These are phyloP conservation scores for Nemania diffusa DNA, from an alignment of 2,329 filamentous ascomycete species.

Conservation along the genomic window DNA sequence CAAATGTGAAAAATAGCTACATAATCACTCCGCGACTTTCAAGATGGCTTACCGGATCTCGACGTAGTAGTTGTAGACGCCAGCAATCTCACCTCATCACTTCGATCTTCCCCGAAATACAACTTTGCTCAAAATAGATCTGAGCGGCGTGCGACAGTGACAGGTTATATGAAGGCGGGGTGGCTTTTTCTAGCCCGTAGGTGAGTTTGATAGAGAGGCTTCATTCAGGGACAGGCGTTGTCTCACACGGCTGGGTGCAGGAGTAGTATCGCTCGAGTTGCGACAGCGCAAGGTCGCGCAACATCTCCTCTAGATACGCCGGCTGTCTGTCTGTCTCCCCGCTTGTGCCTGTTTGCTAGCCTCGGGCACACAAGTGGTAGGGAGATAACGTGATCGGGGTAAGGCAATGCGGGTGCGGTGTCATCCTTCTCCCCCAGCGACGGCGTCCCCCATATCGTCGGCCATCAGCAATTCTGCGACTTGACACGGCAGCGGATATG, in stretches of 20 bases:
- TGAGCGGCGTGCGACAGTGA: conserved; percentile 9
- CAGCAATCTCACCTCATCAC: neutral
- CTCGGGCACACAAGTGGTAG: conserved; percentile 1
- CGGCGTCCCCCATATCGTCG: neutral
- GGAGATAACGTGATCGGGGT: conserved; percentile 8
- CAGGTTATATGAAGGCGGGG: conserved; percentile 18
- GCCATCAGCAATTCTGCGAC: conserved; percentile 12
- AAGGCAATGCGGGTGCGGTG: conserved; percentile 10
- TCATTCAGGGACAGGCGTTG: conserved; percentile 44
- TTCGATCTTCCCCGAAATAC: conserved; percentile 6
- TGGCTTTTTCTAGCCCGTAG: conserved; percentile 26
- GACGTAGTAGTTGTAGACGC: neutral
- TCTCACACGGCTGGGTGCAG: conserved; percentile 46
- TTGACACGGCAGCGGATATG: conserved; percentile 22
- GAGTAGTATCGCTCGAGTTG: conserved; percentile 44
- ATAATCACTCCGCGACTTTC: neutral
- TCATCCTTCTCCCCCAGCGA: neutral
- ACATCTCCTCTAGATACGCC: conserved; percentile 29
- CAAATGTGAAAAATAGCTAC: neutral
- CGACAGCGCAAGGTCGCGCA: conserved; percentile 35
- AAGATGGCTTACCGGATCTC: neutral
- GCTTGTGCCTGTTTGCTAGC: conserved; percentile 2
- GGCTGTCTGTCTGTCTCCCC: conserved; percentile 5
- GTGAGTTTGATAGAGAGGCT: conserved; percentile 34
- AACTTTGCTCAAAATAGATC: neutral